Percentiles rank a stretch among this genome's conserved stretches.
phyloP scores from a whole-genome alignment of 306 rosid species.

The Inga oerstediana region DNA sequence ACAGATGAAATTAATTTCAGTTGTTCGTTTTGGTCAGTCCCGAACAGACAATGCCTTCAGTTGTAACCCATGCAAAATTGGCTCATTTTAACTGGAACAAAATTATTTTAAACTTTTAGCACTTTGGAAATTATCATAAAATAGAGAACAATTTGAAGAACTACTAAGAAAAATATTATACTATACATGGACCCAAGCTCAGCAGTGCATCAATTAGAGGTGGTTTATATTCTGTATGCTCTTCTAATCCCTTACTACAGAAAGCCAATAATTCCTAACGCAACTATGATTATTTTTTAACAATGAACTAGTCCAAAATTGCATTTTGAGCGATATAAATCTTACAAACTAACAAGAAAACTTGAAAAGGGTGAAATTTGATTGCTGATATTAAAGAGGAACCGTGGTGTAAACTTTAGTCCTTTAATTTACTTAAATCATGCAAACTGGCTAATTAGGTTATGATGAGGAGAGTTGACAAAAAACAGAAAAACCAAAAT shows the following conservation, averaged over 20 bases:
- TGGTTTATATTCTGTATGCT: background rate
- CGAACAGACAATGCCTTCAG: background rate
- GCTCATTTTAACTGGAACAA: background rate
- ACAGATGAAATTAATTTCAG: slow-evolving; percentile 2
- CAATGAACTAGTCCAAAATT: background rate
- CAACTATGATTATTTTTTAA: background rate
- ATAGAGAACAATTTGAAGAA: background rate
- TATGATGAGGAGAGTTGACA: background rate
- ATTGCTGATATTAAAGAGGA: background rate
- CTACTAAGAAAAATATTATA: background rate
- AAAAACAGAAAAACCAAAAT: background rate
- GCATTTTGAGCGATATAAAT: background rate
- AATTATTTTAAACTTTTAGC: background rate
- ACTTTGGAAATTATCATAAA: background rate
- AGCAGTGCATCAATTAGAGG: background rate
- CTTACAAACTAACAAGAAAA: background rate
- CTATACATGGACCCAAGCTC: background rate
- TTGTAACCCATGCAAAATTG: background rate
- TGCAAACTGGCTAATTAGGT: background rate
- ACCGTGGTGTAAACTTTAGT: background rate
- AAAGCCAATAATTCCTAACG: background rate
- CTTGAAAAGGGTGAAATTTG: background rate
- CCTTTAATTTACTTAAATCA: background rate
- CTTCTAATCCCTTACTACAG: background rate
- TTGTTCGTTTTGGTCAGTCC: background rate